Evolutionary conservation across 2,329 filamentous ascomycete species (phyloP).

Genomic region (Colletotrichum caudatum): DNA sequence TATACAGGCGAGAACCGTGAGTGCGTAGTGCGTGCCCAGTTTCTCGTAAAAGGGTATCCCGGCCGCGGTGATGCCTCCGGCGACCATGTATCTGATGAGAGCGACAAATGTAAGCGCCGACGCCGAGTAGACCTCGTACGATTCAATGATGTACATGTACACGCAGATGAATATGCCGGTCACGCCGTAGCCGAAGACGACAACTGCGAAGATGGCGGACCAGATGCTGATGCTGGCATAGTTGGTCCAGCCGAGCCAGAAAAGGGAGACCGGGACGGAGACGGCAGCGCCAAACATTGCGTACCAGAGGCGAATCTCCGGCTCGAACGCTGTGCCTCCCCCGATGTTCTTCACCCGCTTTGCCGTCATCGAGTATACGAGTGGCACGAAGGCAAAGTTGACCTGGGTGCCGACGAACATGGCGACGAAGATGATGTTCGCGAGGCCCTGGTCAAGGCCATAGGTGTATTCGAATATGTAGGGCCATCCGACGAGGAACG

Average conservation of each 20-base stretch:
- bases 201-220: conserved; percentile 57
- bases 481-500: conserved; percentile 64
- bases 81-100: conserved; percentile 48
- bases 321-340: conserved; percentile 49
- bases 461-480: conserved; percentile 61
- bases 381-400: conserved; percentile 49
- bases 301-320: conserved; percentile 57
- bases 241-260: conserved; percentile 64
- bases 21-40: conserved; percentile 50
- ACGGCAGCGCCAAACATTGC: conserved; percentile 57
- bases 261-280: conserved; percentile 57
- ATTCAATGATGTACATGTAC: conserved; percentile 54
- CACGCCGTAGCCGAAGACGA: conserved; percentile 59
- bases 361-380: conserved; percentile 50
- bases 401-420: conserved; percentile 57
- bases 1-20: conserved; percentile 50
- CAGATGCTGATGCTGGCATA: conserved; percentile 57
- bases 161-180: conserved; percentile 53
- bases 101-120: conserved; percentile 51
- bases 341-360: not conserved
- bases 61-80: conserved; percentile 51
- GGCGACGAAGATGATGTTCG: conserved; percentile 58
- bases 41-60: conserved; percentile 52
- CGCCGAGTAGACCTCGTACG: conserved; percentile 50
- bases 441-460: conserved; percentile 55